Evolutionary conservation across 768 basidiomycete genomes (phyloP).

Genomic region (Erythrobasidium yunnanense): DNA sequence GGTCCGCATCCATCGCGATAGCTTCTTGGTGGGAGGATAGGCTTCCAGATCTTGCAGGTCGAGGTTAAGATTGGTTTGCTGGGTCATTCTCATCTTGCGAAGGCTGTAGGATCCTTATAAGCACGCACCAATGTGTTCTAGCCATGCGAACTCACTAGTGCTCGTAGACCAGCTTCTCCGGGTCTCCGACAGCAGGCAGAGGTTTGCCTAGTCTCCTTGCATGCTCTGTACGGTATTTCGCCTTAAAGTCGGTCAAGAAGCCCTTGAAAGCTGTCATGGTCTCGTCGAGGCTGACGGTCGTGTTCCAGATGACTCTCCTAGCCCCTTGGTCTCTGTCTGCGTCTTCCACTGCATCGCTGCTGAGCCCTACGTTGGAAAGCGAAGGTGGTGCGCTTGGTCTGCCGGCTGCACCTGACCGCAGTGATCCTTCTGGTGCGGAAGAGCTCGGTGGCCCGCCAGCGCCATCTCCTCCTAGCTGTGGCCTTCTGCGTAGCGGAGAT

Average conservation of each 20-base stretch:
- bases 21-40: conserved; percentile 71
- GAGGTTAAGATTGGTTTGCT: conserved; percentile 68
- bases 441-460: conserved; percentile 29
- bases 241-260: conserved; percentile 83
- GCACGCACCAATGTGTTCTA: conserved; percentile 7
- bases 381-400: conserved; percentile 48
- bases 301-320: conserved; percentile 87
- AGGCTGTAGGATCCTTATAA: conserved; percentile 43
- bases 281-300: conserved; percentile 80
- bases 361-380: conserved; percentile 48
- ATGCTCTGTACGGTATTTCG: conserved; percentile 47
- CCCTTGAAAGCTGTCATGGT: conserved; percentile 82
- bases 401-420: conserved; percentile 24
- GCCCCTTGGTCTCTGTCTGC: conserved; percentile 58
- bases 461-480: conserved; percentile 4
- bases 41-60: conserved; percentile 76
- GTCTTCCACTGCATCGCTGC: conserved; percentile 48
- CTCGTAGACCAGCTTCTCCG: conserved; percentile 41
- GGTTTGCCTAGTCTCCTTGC: conserved; percentile 29
- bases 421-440: background rate
- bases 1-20: conserved; percentile 71
- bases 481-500: conserved; percentile 40
- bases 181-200: conserved; percentile 35
- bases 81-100: conserved; percentile 69
- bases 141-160: conserved; percentile 26